Base-by-base conservation (phyloP, 345 rosid genomes). In the Eucalyptus virginea region DNA sequence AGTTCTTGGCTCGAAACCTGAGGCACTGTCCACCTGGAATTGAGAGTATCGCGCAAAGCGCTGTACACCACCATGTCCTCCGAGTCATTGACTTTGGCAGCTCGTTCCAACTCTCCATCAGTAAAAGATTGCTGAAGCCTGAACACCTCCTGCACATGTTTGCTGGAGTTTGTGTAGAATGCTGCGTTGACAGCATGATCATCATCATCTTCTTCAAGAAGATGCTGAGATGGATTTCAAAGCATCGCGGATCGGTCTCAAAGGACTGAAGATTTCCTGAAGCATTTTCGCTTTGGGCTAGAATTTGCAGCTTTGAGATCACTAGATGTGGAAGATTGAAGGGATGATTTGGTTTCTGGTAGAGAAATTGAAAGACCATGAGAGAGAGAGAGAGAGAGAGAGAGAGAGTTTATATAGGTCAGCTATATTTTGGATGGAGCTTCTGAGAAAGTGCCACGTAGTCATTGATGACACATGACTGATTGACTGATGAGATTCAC, bases 41-140 rank as follows among this genome's bases (percentile, higher is more conserved):
- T 88, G 89, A 91, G 81, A 6, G 92, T 93, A 50, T 90, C 93
- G 5, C 91, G 81, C 72, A 93, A 91, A 87, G 91, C 91, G 16
- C 90, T 89, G 88, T 90, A 89, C 18, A 93, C 90, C 14, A 93
- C 17, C 93, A 91, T 93, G 69, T 92, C 94, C 81, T 92, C 93
- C 7, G 92, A 92, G 86, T 92, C 93, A 42, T 93, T 88, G 28
- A 89, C 88, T 87, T 91, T 81, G 93, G 93, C 88, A 92, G 88
- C 18, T 93, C 92, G 50, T 92, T 91, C 94, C 94, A 92, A 48
- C 85, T 93, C 26, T 92, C 93, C 8, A 91, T 81, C n/a, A 88
- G 88, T 86, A 89, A 88, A 89, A 91, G 87, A 69, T 90, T 89
- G 87, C 92, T 45, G 80, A 92, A 92, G 89, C 93, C 92, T n/a